Evolutionary conservation across 1,139 yeast genomes (phyloP), one percentile per base, ranked within the genome.

Genomic region (Pichia sp.): DNA sequence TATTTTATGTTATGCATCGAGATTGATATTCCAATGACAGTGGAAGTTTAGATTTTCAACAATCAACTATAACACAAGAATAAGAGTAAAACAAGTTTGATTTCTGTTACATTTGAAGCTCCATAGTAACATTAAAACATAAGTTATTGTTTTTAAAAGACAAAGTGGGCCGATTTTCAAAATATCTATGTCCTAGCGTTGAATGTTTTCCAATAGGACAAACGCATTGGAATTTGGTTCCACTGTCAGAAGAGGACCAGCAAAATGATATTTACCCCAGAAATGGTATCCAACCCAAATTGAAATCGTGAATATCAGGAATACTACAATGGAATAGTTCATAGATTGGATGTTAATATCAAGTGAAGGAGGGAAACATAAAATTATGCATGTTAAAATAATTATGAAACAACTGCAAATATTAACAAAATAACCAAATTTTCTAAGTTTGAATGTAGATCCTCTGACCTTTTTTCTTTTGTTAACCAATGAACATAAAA

Each of bases 281-380:
- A 64, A 55, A 38, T 64, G 62, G 60, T 76, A 82, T 4, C 80
- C 66, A 2, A 72, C 41, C 1, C 76, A 64, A 3, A 81, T 75
- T 29, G 74, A 54, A 0, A 66, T 53, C 1, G 74, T 59, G 49
- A 80, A 78, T 1, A 70, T 53, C 0, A 68, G 43, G 45, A 80
- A 74, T 4, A 80, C 91, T 15, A 74, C 72, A 18, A 78, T 61
- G 0, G 94, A 85, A 57, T 83, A 86, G 60, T 86, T 86, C 89
- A 86, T 82, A 8, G 78, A 69, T 16, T 59, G 58, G 54, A 74
- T 70, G 5, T 76, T 73, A 14, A 86, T 73, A 41, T 83, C 84
- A 42, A 82, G 68, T 31, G 78, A 78, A 1, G 89, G 82, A 2
- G 95, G 95, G 58, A 83, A 65, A 50, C 91, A 82, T 36, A 86